Evolutionary conservation across 768 basidiomycete species (phyloP), one percentile per base, ranked within the genome.

Genomic region (Porpolomopsis calyptriformis): DNA sequence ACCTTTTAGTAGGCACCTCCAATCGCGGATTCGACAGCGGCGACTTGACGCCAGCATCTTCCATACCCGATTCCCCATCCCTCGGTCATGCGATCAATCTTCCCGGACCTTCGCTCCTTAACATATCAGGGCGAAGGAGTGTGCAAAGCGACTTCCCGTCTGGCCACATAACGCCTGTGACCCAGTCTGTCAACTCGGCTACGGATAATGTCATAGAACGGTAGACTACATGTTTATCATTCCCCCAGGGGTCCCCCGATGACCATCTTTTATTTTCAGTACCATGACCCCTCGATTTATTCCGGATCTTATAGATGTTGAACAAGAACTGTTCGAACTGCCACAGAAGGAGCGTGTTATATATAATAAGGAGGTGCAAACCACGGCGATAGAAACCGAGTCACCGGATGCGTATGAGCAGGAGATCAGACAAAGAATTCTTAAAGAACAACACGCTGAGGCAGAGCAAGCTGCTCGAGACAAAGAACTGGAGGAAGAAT

Each of bases 291-390:
- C 82, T 9, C 72, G 84, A 35, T 70, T 74, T 24, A 67, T 79
- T 35, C 75, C 76, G n/a, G 87, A 89, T 57, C 72, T 91, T n/a
- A 76, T 94, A 41, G 88, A 94, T 53, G 73, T 87, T 14, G 86
- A 91, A 52, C 82, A 89, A 56, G 92, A 96, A 57, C 66, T 96
- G 4, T 94, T 89, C 53, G 91, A 93, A 55, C 66, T 92, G 9
- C 91, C 91, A 2, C 80, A 84, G 56, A 89, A 85, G 84, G 84
- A 87, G 65, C 80, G 80, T 25, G 82, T 85, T 11, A 76, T 81
- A 31, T 87, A 87, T 57, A 89, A 85, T 56, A 90, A 88, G 62
- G 85, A 85, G 63, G 80, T 83, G 9, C 87, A 86, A 64, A 94
- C 89, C 0, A 72, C 77, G 16, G 71, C 75, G 23, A 57, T 81